These are phyloP conservation scores for Lolium rigidum DNA, from an alignment of 176 grass and related monocot species.

Conservation along the genomic window DNA sequence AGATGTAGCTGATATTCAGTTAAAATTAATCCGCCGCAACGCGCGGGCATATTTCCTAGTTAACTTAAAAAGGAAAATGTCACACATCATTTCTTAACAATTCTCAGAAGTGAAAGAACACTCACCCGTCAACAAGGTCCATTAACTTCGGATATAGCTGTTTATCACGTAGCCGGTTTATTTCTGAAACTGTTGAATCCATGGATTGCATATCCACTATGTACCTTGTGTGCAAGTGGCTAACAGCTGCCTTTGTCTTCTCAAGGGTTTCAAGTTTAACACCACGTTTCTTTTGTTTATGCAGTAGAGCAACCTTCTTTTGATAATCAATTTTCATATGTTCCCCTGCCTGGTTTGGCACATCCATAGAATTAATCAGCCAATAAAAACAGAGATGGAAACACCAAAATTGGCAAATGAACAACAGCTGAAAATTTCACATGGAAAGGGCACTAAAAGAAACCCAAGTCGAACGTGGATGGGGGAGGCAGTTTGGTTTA, in stretches of 20 bases:
- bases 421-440: not conserved
- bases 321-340: slow-evolving; percentile 99
- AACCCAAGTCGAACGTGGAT: slow-evolving; percentile 15
- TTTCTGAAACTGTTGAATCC: slow-evolving; percentile 94
- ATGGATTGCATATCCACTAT: slow-evolving; percentile 98
- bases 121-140: slow-evolving; percentile 82
- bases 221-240: slow-evolving; percentile 94
- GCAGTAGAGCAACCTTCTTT: slow-evolving; percentile 82
- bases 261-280: slow-evolving; percentile 80
- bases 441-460: slow-evolving; percentile 5
- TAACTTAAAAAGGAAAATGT: slow-evolving; percentile 14
- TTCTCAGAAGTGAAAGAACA: slow-evolving; percentile 32
- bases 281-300: slow-evolving; percentile 87
- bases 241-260: slow-evolving; percentile 94
- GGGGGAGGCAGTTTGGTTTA: slow-evolving; percentile 20
- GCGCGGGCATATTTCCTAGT: too few species aligned
- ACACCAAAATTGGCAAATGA: not conserved
- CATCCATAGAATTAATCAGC: slow-evolving; percentile 20
- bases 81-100: slow-evolving; percentile 26
- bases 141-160: slow-evolving; percentile 75
- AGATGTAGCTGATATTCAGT: too few species aligned
- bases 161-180: slow-evolving; percentile 75
- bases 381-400: slow-evolving; percentile 29
- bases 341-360: slow-evolving; percentile 76
- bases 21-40: too few species aligned